Percentiles rank a stretch among this genome's conserved stretches.
Conservation (phyloP, 805 yeast species). For the Ogataea neopini region DNA sequence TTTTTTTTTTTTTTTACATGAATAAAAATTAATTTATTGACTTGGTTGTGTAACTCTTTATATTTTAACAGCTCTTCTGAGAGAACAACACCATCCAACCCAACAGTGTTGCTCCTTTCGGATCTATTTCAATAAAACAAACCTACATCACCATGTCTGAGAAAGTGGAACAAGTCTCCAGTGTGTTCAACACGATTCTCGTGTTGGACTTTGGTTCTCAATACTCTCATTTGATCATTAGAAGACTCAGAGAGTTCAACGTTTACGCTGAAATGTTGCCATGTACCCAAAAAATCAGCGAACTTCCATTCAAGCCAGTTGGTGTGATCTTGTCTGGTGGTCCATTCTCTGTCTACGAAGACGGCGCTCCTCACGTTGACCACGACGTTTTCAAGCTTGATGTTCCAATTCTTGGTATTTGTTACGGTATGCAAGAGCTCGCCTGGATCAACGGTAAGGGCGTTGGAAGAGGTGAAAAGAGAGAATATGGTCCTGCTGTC, state of each 20-base stretch:
- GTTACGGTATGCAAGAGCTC: conserved; percentile 98
- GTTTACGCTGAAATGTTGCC: conserved; percentile 99
- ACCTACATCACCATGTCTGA: conserved; percentile 10
- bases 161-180: conserved; percentile 61
- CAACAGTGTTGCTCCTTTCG: neutral
- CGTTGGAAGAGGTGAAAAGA: conserved; percentile 93
- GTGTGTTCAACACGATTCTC: conserved; percentile 92
- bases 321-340: conserved; percentile 97
- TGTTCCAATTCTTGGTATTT: conserved; percentile 95
- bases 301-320: conserved; percentile 90
- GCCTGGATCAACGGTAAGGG: conserved; percentile 97
- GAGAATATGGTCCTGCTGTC: conserved; percentile 97
- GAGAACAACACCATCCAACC: neutral
- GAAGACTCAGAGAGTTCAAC: conserved; percentile 96
- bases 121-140: no score
- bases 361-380: conserved; percentile 97
- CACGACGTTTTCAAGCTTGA: conserved; percentile 85
- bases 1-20: conserved; percentile 10
- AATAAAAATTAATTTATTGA: neutral
- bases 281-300: conserved; percentile 95
- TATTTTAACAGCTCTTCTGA: no score
- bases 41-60: neutral
- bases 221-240: conserved; percentile 93
- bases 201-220: conserved; percentile 98
- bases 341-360: conserved; percentile 95